Evolutionary conservation across 164 flowering plant genomes (phyloP).

Genomic region (Piper betle): DNA sequence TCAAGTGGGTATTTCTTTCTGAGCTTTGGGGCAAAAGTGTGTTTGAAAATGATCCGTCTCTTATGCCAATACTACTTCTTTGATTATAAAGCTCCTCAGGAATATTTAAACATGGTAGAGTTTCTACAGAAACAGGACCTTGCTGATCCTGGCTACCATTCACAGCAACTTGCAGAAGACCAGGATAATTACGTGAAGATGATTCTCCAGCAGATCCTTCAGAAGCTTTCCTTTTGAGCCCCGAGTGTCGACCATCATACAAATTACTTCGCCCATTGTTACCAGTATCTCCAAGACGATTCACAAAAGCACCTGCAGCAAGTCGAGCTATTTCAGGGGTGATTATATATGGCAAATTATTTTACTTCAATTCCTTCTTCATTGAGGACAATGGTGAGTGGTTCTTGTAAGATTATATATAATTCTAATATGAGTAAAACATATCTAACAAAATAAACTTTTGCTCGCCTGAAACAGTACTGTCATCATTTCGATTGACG

Average conservation of each 20-base stretch:
- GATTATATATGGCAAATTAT: slow-evolving; percentile 16
- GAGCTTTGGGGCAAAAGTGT: not conserved
- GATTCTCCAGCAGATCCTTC: slow-evolving; percentile 54
- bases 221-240: slow-evolving; percentile 64
- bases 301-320: slow-evolving; percentile 28
- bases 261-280: slow-evolving; percentile 42
- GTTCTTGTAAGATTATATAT: slow-evolving; percentile 23
- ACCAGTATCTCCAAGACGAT: slow-evolving; percentile 26
- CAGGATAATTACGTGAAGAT: slow-evolving; percentile 37
- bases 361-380: slow-evolving; percentile 20
- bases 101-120: slow-evolving; percentile 8
- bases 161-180: slow-evolving; percentile 31
- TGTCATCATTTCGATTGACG: slow-evolving; percentile 17
- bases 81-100: slow-evolving; percentile 22
- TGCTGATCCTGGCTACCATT: slow-evolving; percentile 23
- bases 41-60: not conserved
- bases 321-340: slow-evolving; percentile 27
- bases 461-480: slow-evolving; percentile 15
- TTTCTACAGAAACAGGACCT: slow-evolving; percentile 16
- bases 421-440: slow-evolving; percentile 13
- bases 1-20: not conserved
- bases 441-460: not conserved
- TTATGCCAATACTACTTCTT: slow-evolving; percentile 22
- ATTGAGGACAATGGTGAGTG: slow-evolving; percentile 24
- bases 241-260: slow-evolving; percentile 43